These are phyloP conservation scores for Plasmodium gallinaceum DNA, from an alignment of 169 alveolate genomes.

Conservation along the genomic window DNA sequence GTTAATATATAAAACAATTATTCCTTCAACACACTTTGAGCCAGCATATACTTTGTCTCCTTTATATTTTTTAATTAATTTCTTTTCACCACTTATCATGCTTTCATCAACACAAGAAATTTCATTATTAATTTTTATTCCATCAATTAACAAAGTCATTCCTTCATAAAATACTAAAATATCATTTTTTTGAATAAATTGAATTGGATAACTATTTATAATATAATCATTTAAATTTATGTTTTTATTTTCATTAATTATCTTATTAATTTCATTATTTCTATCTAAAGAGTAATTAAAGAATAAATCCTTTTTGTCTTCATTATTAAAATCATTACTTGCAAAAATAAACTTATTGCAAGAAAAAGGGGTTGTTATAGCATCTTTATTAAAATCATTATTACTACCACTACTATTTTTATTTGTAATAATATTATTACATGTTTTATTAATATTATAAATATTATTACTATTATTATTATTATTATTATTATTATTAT, in stretches of 20 bases:
- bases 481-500: background rate
- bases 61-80: slow-evolving; percentile 56
- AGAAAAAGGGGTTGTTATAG: background rate
- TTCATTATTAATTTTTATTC: slow-evolving; percentile 60
- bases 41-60: slow-evolving; percentile 77
- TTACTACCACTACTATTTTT: background rate
- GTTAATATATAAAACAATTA: slow-evolving; percentile 27
- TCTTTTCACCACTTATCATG: slow-evolving; percentile 74
- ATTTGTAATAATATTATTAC: background rate
- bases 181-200: slow-evolving; percentile 64
- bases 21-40: slow-evolving; percentile 65
- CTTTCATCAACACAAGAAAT: slow-evolving; percentile 60
- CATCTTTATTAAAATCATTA: background rate
- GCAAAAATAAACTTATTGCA: background rate
- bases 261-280: slow-evolving; percentile 18
- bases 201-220: slow-evolving; percentile 61
- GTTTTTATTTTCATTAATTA: slow-evolving; percentile 31
- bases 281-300: background rate
- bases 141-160: slow-evolving; percentile 57
- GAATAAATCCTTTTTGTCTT: background rate
- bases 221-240: slow-evolving; percentile 56
- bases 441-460: background rate
- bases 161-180: slow-evolving; percentile 70
- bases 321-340: background rate
- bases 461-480: background rate